Base-by-base conservation (phyloP, 768 basidiomycete species). In the Clavulina sp. region DNA sequence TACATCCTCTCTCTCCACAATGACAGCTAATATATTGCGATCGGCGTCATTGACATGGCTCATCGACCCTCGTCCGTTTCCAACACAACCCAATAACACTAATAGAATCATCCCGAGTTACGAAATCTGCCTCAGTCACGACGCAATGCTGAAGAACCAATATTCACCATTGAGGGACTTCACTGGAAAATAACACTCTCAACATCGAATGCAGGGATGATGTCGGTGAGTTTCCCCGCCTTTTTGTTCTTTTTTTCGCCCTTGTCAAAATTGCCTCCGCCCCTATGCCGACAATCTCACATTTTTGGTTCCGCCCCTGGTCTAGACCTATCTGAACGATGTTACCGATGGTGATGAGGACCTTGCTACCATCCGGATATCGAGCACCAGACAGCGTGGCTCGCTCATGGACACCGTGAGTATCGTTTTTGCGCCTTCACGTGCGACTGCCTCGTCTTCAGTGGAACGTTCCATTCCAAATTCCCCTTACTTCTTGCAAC, bases 121-220 rank as follows among this genome's bases (percentile, higher is more conserved):
- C 43, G 43, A 13, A 46, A 46, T 28, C 43, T 46, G 13, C 24
- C 13, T 16, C 9, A 9, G 9, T 46, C 24, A 46, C 43, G 43
- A 46, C 43, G 43, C 13, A 13, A 9, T 9, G 26, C 43, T 46
- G 43, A 46, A 9, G 43, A 46, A 46, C 24, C 26, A 26, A 46
- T 46, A 16, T 46, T 9, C 13, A 46, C 43, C 16, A 46, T 46
- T 46, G 43, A 46, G 26, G 26, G 13, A 9, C 26, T 28, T 16
- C 43, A 46, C 9, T 46, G 43, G 43, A 46, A 46, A 46, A 13
- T 46, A 16, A 46, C 43, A 26, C 13, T 46, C 13, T 46, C 43
- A 9, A 13, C 43, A 9, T 46, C 43, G 13, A 0, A 13, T 9
- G 43, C 16, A 13, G 26, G 9, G 13, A 13, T 24, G 13, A 24